Base-by-base conservation (phyloP, 2,329 filamentous ascomycete genomes). In the Coniochaeta ligniaria region DNA sequence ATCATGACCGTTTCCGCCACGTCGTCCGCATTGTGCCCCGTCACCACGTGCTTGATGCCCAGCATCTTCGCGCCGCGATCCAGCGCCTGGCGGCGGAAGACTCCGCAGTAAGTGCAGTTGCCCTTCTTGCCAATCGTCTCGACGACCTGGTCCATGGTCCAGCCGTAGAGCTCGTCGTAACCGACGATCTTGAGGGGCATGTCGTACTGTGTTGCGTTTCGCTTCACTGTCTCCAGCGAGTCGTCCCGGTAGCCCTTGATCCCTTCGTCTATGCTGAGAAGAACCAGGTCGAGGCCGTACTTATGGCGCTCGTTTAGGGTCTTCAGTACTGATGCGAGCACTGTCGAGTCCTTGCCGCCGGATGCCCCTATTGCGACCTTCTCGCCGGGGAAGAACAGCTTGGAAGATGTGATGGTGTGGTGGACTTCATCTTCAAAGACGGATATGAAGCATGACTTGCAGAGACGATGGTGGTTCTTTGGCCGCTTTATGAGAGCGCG, bases 61-160 rank as follows among this genome's bases (percentile, higher is more conserved):
- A 99, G 77, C 73, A 90, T 88, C 68, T 92, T 93, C 6, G 95
- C 92, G 20, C 95, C 95, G 9, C 95, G 86, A 73, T 99, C 95
- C 36, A 99, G 81, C 1, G 95, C 95, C 76, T 99, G 95, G 61
- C 96, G 84, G 59, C 95, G 83, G 72, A 99, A 99, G 20, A 99
- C 95, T 16, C 95, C 95, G 70, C 95, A 99, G 71, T 99, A 99
- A 33, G 96, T 99, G 81, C 95, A 99, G 75, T 99, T 99, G 33
- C 94, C 93, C 74, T 97, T 98, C 78, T 97, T 98, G 16, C 95
- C 95, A 58, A 99, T 90, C 56, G 94, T 91, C 69, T 93, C 90
- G 4, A 99, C 96, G 11, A 99, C 95, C 71, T 98, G 92, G 70
- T 99, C 95, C 95, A 99, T 99, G 1, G 93, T 97, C 95, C 95